A percentile compares a stretch with the other conserved stretches of the same genome.
These are phyloP conservation scores for Mayamaea pseudoterrestris DNA, from an alignment of 108 stramenopile genomes.

Conservation along the genomic window DNA sequence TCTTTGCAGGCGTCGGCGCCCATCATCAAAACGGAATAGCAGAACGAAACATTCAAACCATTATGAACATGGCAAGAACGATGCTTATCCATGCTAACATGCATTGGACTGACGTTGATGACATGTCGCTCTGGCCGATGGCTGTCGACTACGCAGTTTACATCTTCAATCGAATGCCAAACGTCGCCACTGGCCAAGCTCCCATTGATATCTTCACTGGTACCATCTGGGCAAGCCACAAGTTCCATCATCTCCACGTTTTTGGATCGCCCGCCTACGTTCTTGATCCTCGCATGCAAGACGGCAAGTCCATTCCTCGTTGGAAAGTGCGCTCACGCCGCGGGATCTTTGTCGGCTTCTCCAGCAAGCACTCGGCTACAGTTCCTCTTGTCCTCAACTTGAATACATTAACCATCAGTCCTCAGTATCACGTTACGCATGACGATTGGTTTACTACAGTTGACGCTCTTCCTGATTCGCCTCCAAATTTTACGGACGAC, in stretches of 20 bases:
- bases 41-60: conserved; percentile 20
- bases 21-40: conserved; percentile 42
- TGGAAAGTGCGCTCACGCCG: conserved; percentile 19
- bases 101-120: conserved; percentile 21
- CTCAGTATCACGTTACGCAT: conserved; percentile 17
- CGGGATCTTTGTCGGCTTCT: conserved; percentile 18
- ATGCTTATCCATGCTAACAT: conserved; percentile 27
- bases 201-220: conserved; percentile 14
- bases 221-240: not conserved
- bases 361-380: conserved; percentile 6
- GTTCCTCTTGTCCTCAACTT: conserved; percentile 13
- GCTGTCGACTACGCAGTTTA: conserved; percentile 29
- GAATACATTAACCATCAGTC: conserved; percentile 14
- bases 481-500: too few species aligned
- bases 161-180: conserved; percentile 20
- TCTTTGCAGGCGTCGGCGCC: conserved; percentile 36
- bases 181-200: not conserved
- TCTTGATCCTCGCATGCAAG: conserved; percentile 13
- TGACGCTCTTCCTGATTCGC: too few species aligned
- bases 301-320: conserved; percentile 27
- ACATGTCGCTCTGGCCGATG: conserved; percentile 27
- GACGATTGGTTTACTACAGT: conserved; percentile 11
- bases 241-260: conserved; percentile 9
- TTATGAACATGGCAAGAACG: conserved; percentile 32
- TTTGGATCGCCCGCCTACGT: conserved; percentile 15